A percentile compares a stretch with the other conserved stretches of the same genome.
Evolutionary conservation across 1,284 basidiomycete species (phyloP).

Genomic region (Pyrrhoderma noxium): DNA sequence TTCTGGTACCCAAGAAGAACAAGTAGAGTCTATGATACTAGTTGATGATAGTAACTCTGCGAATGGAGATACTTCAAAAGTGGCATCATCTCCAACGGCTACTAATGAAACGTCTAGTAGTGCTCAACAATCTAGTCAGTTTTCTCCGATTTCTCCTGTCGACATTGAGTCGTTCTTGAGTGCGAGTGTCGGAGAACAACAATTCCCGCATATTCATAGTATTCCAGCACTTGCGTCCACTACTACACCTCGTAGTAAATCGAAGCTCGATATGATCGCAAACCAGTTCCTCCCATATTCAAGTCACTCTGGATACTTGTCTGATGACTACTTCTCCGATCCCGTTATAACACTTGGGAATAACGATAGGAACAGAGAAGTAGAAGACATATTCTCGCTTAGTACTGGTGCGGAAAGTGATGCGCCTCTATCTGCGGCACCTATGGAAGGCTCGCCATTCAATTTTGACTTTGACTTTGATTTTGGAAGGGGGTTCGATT

Average conservation of each 20-base stretch:
- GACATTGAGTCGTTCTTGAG: too few relatives aligned
- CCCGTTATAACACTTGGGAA: neutral
- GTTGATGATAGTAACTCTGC: too few relatives aligned
- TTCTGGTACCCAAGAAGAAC: neutral
- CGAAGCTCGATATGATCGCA: too few relatives aligned
- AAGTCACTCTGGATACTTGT: neutral
- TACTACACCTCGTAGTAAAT: too few relatives aligned
- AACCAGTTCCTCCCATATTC: neutral
- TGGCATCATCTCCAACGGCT: too few relatives aligned
- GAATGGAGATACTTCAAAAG: too few relatives aligned
- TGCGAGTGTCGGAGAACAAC: too few relatives aligned
- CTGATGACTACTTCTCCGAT: neutral
- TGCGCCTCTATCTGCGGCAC: neutral
- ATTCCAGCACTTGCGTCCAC: too few relatives aligned
- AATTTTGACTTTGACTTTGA: conserved; percentile 1
- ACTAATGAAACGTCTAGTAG: too few relatives aligned
- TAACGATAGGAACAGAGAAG: neutral
- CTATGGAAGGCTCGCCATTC: neutral
- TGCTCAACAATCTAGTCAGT: too few relatives aligned
- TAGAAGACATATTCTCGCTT: neutral
- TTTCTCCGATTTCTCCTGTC: too few relatives aligned
- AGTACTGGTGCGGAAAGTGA: neutral
- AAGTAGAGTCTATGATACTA: too few relatives aligned
- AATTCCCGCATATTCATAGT: neutral
- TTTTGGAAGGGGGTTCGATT: neutral